Base-by-base conservation (phyloP, 1,284 basidiomycete species). In the Marasmius oreades region DNA sequence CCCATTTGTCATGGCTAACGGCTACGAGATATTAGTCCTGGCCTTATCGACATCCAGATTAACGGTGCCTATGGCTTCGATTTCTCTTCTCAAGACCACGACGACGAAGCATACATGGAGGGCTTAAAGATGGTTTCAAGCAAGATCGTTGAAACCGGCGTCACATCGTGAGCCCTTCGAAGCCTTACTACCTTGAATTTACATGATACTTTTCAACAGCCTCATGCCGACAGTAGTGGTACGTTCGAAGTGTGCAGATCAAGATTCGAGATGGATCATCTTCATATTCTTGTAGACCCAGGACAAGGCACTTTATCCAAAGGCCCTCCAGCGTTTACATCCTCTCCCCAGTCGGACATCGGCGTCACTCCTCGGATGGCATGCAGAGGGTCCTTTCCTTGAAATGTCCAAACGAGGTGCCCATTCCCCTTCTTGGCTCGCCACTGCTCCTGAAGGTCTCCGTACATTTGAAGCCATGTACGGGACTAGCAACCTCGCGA, bases 31-130 rank as follows among this genome's bases (percentile, higher is more conserved):
- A 39, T 31, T 45, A 89, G 88, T 64, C 89, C 91, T 3, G 90
- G 90, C 0, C 81, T 87, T 62, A 78, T 93, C 53, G 90, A 92
- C 67, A 83, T 88, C 26, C 91, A 93, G 65, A 85, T 93, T 61
- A 93, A 96, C 64, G 93, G 93, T 50, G 93, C 86, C 6, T 96
- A 92, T 69, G 88, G 90, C 16, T 88, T 95, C 64, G 93, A 96
- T 70, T 95, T 95, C 65, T 92, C 90, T 18, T 82, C 92, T 14
- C 87, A 84, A 62, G 83, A 89, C 20, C 82, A 78, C 11, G 81
- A 88, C 61, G 88, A 92, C 57, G 78, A 80, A 45, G 73, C 71
- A 0, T 95, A 93, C 70, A 73, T 77, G 44, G 64, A 80, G n/a
- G 88, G 89, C 2, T 74, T 95, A 66, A 81, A 84, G 65, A 73